Base-by-base conservation (phyloP, 441 rosid species). In the Mallotus repandus region DNA sequence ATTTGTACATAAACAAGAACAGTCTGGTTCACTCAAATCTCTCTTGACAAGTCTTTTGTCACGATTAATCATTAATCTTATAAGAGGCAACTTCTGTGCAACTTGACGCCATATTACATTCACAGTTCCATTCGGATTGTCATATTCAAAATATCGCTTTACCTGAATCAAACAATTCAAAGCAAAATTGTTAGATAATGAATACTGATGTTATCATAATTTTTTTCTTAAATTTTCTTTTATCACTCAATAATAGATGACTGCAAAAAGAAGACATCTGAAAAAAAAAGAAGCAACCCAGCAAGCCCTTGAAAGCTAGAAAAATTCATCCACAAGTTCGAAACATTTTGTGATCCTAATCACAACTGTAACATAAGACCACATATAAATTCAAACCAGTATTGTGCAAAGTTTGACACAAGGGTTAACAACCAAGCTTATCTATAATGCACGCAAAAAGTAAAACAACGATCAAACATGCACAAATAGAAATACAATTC, bases 81-180 rank as follows among this genome's bases (percentile, higher is more conserved):
- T 84, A 54, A 93, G 89, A 38, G 97, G 94, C 56, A 92, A 87
- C 89, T 94, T 94, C 81, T 84, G 91, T 0, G 92, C 83, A 59
- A 92, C 85, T 83, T 89, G 89, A 32, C 88, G 91, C 99, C 99
- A 95, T 65, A 93, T 87, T 83, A 90, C 97, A 68, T 89, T 84
- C 69, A 91, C 97, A 48, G 98, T 84, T 84, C 98, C 99, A 65
- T 89, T 74, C 9, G 88, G 82, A 74, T 84, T 61, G 10, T 66
- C 89, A 54, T 95, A 95, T 56, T 89, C 91, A 66, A 86, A 95
- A 72, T 87, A 95, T 52, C 84, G 82, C 78, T 76, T 87, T 72
- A 93, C 90, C 99, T 95, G 93, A 77, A 80, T 41, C 59, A 71
- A 63, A 75, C 29, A 66, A 69, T 62, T 72, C 18, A 35, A 58